phyloP scores from a whole-genome alignment of 192 early-diverging fungal species.

The Coemansia sp. region DNA sequence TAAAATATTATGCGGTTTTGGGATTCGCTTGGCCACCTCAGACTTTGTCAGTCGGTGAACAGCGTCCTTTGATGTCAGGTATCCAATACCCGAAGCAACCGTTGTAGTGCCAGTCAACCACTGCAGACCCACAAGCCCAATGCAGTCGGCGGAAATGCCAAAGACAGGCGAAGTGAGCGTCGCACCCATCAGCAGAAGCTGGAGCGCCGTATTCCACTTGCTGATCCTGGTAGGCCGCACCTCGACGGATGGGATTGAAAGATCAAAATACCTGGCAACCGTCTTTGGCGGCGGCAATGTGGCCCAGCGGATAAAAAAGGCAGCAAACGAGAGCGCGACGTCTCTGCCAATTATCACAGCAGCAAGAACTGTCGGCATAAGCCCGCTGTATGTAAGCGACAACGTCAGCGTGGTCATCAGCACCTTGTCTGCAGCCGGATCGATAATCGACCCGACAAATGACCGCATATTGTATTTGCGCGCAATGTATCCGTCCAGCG shows the following conservation, averaged over 20 bases:
- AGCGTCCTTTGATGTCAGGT: constrained; percentile 72
- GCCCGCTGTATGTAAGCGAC: constrained; percentile 65
- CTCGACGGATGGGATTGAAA: constrained; percentile 88
- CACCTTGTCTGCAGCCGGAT: constrained; percentile 92
- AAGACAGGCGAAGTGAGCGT: constrained; percentile 74
- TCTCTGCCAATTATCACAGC: constrained; percentile 85
- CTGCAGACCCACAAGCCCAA: constrained; percentile 63
- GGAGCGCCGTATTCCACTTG: constrained; percentile 88
- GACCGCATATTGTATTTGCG: constrained; percentile 84
- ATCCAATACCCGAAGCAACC: constrained; percentile 74
- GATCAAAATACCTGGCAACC: constrained; percentile 78
- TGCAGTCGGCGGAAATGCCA: constrained; percentile 59
- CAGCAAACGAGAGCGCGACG: constrained; percentile 70
- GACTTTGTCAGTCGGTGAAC: constrained; percentile 64
- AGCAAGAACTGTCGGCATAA: constrained; percentile 77
- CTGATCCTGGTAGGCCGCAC: constrained; percentile 85
- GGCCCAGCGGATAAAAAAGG: constrained; percentile 84
- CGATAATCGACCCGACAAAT: constrained; percentile 83
- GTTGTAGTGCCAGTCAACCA: constrained; percentile 68
- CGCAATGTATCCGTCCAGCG: constrained; percentile 88
- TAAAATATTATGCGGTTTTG: constrained; percentile 31
- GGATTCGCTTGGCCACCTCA: constrained; percentile 47
- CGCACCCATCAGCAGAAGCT: constrained; percentile 76
- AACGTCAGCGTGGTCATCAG: constrained; percentile 89
- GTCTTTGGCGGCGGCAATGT: constrained; percentile 89